Conservation (phyloP, 2,329 filamentous ascomycete species). For the Arachnomyces sp. region DNA sequence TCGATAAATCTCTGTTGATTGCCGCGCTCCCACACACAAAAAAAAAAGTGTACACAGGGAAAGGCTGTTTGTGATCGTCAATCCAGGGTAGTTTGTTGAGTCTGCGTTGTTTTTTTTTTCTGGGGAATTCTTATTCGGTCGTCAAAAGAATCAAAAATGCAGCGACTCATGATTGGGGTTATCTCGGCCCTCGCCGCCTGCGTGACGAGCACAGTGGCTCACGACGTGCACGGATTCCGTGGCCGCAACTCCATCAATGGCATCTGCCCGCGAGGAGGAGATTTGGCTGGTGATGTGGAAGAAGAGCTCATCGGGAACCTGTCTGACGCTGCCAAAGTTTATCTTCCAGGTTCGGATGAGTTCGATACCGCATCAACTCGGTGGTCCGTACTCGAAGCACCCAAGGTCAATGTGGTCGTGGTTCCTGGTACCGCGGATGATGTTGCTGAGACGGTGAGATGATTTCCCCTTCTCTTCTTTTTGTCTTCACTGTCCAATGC, state of each 20-base stretch:
- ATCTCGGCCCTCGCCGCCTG: constrained; percentile 21
- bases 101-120: constrained; percentile 1
- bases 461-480: constrained; percentile 1
- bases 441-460: constrained; percentile 41
- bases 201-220: constrained; percentile 13
- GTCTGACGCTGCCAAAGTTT: constrained; percentile 37
- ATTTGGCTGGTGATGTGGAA: constrained; percentile 12
- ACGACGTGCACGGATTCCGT: constrained; percentile 1
- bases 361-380: constrained; percentile 35
- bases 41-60: too few relatives aligned
- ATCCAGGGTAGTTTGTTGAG: too few relatives aligned
- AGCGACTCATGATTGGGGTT: constrained; percentile 10
- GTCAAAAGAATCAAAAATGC: constrained; percentile 9
- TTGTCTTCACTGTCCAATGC: constrained; percentile 39
- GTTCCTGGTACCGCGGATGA: constrained; percentile 43
- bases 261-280: background rate
- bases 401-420: constrained; percentile 41
- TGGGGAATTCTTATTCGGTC: too few relatives aligned
- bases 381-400: constrained; percentile 41
- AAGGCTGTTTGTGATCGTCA: too few relatives aligned
- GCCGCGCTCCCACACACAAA: too few relatives aligned
- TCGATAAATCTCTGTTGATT: too few relatives aligned
- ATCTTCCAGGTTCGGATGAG: constrained; percentile 34
- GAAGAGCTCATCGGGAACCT: constrained; percentile 16
- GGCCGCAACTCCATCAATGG: constrained; percentile 3